A percentile compares a stretch with the other conserved stretches of the same genome.
Evolutionary conservation across 2,329 filamentous ascomycete species (phyloP).

Genomic region (Scedosporium minutisporum): DNA sequence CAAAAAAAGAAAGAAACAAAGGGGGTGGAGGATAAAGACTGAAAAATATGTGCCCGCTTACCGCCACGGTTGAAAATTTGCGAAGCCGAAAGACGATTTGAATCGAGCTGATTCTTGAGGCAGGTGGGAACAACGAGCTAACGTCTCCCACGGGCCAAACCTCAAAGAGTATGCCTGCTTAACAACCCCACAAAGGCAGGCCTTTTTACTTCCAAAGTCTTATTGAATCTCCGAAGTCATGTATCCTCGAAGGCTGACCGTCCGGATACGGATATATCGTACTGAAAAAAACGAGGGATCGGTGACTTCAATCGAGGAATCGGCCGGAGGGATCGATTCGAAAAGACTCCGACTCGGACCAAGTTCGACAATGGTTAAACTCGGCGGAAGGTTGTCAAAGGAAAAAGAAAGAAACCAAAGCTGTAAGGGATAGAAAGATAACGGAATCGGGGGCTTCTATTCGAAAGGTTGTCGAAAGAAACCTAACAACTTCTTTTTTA

Average conservation of each 20-base stretch:
- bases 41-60: slow-evolving; percentile 33
- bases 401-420: slow-evolving; percentile 5
- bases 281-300: not conserved
- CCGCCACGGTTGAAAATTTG: slow-evolving; percentile 33
- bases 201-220: slow-evolving; percentile 6
- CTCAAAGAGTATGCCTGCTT: slow-evolving; percentile 23
- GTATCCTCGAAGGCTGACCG: slow-evolving; percentile 8
- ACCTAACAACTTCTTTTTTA: not conserved
- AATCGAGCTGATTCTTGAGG: slow-evolving; percentile 36
- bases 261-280: not conserved
- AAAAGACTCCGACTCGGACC: not conserved
- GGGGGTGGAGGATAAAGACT: not conserved
- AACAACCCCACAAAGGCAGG: slow-evolving; percentile 6
- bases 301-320: not conserved
- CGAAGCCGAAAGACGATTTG: slow-evolving; percentile 32
- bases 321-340: not conserved
- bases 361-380: slow-evolving; percentile 10
- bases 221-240: slow-evolving; percentile 8
- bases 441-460: not conserved
- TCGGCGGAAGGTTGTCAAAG: slow-evolving; percentile 7
- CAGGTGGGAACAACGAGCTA: slow-evolving; percentile 53
- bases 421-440: not conserved
- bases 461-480: not conserved
- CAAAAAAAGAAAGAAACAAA: not conserved
- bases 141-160: slow-evolving; percentile 49